These are phyloP conservation scores for Dothideomycetes sp. DNA, from an alignment of 2,329 filamentous ascomycete species.

Conservation along the genomic window DNA sequence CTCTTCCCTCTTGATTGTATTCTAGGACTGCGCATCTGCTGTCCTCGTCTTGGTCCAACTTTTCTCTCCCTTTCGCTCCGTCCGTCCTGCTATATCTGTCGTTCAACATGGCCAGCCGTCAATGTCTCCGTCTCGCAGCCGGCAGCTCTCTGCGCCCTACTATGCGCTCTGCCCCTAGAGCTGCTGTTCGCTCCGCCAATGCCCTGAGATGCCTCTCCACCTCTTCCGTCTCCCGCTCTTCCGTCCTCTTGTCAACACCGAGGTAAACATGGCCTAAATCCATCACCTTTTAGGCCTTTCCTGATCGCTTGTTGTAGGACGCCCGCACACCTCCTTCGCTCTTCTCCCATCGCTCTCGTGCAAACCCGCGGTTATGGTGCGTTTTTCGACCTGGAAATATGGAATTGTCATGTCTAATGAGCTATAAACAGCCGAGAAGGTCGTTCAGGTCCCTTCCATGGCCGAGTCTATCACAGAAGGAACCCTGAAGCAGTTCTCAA, in stretches of 20 bases:
- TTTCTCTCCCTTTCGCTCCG: slow-evolving; percentile 7
- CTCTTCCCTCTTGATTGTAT: not conserved
- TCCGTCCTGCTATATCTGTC: slow-evolving; percentile 1
- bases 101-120: slow-evolving; percentile 28
- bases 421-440: slow-evolving; percentile 53
- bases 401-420: slow-evolving; percentile 3
- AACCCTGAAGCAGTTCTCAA: slow-evolving; percentile 90
- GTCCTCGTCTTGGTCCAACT: too few species aligned
- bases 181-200: slow-evolving; percentile 13
- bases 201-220: slow-evolving; percentile 15
- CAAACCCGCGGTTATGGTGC: slow-evolving; percentile 26
- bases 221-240: slow-evolving; percentile 13
- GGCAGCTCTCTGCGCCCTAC: slow-evolving; percentile 19
- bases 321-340: slow-evolving; percentile 16
- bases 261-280: slow-evolving; percentile 10
- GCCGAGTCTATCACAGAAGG: slow-evolving; percentile 98
- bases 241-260: slow-evolving; percentile 14
- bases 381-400: slow-evolving; percentile 2
- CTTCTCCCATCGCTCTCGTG: slow-evolving; percentile 15
- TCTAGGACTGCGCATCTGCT: too few species aligned
- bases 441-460: slow-evolving; percentile 95
- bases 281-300: not conserved
- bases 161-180: slow-evolving; percentile 20
- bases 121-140: slow-evolving; percentile 28
- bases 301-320: slow-evolving; percentile 13